A percentile compares a stretch with the other conserved stretches of the same genome.
Evolutionary conservation across 148 eudicot genomes (phyloP).

Genomic region (Linanthus parryae): DNA sequence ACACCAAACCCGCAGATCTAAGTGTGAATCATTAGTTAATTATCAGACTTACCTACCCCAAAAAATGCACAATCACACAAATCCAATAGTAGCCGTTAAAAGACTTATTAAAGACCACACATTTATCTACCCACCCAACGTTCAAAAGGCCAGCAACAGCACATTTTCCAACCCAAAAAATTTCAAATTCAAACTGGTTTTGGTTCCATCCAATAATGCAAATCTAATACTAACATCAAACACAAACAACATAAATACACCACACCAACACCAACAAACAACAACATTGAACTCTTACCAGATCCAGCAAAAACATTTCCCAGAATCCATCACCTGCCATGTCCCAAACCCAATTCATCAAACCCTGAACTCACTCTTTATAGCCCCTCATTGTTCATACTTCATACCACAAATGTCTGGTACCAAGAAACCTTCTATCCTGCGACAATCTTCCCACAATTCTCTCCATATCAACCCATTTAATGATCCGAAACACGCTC

Average conservation of each 20-base stretch:
- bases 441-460: conserved; percentile 37
- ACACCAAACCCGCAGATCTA: neutral
- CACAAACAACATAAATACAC: neutral
- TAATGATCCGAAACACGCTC: conserved; percentile 40
- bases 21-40: neutral
- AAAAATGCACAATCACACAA: neutral
- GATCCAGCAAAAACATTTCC: neutral
- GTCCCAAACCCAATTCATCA: neutral
- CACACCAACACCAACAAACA: neutral
- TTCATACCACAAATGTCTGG: conserved; percentile 33
- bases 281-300: neutral
- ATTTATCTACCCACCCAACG: neutral
- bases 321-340: neutral
- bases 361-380: neutral
- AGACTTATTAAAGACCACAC: neutral
- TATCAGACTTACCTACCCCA: neutral
- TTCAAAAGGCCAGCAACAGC: neutral
- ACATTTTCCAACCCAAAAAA: conserved; percentile 10
- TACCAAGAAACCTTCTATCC: conserved; percentile 38
- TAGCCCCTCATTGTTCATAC: neutral
- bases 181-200: conserved; percentile 39
- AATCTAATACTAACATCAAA: too few relatives aligned
- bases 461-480: conserved; percentile 57
- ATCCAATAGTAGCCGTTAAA: conserved; percentile 10
- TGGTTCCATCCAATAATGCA: neutral